Base-by-base conservation (phyloP, 1,139 yeast species). In the Geotrichum aggregatum region DNA sequence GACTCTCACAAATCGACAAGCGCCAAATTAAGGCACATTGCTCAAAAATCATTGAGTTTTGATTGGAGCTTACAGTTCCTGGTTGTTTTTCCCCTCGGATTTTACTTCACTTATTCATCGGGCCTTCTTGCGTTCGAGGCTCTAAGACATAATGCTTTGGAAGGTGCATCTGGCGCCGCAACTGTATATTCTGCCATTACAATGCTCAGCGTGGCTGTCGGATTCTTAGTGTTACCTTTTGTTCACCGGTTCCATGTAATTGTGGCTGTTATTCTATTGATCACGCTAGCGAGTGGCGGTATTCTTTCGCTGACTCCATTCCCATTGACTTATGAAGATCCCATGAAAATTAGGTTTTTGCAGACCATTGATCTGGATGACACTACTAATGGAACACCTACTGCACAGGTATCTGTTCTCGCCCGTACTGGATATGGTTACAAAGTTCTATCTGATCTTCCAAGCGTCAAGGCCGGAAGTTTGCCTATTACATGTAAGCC, bases 61-160 rank as follows among this genome's bases (percentile, higher is more conserved):
- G 95, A 86, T 62, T 88, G 96, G 96, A 76, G 83, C 7, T 60
- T 87, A 24, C 96, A 88, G 66, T 87, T 79, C 61, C 60, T 85
- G 31, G 58, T 83, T 3, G 67, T 83, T 33, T 87, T 83, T 6
- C 95, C 96, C 3, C 49, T 85, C n/a, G 73, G 83, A 0, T 71
- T 81, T 1, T 75, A 78, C 44, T 58, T 83, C 28, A 62, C 81
- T 18, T 79, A 76, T 59, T 71, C 76, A 47, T 72, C 76, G 43
- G 66, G 66, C 24, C 60, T 70, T 19, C 71, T 85, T 54, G 63
- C 80, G 1, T 64, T 87, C 43, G 82, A 81, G 55, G 92, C 87
- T 0, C 56, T 84, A 31, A 77, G 78, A 60, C 87, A 87, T 66
- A 78, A 91, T 0, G 75, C 82, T 26, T 88, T 84, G 62, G 95